phyloP scores from a whole-genome alignment of 179 eudicot genomes.

The Spergularia azorica region DNA sequence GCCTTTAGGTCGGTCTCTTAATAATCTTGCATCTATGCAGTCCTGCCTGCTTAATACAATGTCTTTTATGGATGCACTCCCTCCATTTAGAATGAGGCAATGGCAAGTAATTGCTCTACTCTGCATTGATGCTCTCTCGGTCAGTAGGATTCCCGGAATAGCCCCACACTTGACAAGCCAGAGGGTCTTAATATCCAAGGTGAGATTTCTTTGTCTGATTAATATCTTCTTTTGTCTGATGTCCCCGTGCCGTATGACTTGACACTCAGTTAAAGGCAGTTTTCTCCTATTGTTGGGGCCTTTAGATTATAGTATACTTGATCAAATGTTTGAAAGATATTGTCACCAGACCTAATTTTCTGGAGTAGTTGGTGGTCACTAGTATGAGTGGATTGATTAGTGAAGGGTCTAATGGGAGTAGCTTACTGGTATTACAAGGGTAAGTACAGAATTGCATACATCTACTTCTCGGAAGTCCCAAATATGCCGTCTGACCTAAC shows the following conservation, averaged over 20 bases:
- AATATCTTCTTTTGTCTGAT: background rate
- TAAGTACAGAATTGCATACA: too few species aligned
- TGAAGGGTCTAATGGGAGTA: too few species aligned
- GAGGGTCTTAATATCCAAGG: conserved; percentile 66
- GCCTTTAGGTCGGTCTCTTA: background rate
- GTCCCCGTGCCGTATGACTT: background rate
- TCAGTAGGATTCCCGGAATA: conserved; percentile 73
- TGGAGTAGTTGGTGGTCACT: too few species aligned
- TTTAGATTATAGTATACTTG: background rate
- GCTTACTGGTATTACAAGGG: too few species aligned
- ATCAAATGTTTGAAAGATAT: background rate
- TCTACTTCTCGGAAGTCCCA: too few species aligned
- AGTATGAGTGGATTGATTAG: too few species aligned
- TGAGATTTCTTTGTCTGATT: conserved; percentile 21
- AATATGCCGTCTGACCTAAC: too few species aligned
- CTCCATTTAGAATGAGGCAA: conserved; percentile 73
- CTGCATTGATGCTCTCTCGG: conserved; percentile 86
- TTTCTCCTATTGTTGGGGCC: background rate
- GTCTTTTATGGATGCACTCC: conserved; percentile 85
- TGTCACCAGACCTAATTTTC: too few species aligned
- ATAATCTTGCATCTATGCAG: conserved; percentile 37
- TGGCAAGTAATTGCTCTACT: conserved; percentile 84
- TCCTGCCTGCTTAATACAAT: conserved; percentile 66
- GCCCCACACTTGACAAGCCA: conserved; percentile 58
- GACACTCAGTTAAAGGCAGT: background rate